Conservation (phyloP, 1,139 yeast genomes). For the Pichia sp. region DNA sequence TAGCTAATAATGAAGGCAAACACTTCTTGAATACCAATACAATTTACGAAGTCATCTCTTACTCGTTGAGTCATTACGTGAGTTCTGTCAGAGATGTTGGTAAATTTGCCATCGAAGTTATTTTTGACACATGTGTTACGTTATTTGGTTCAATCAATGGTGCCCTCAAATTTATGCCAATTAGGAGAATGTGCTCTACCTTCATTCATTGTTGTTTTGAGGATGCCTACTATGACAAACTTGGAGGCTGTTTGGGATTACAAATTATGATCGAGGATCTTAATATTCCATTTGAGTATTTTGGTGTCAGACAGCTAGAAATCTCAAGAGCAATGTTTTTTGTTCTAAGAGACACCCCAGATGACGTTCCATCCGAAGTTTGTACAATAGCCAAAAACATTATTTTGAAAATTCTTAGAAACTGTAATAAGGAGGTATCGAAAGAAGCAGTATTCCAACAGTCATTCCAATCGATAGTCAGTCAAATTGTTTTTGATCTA, state of each 20-base stretch:
- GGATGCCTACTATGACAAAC: constrained; percentile 76
- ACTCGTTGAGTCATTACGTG: constrained; percentile 77
- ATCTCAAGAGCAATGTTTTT: constrained; percentile 82
- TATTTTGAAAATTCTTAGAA: constrained; percentile 58
- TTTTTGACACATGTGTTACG: constrained; percentile 58
- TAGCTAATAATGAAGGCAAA: constrained; percentile 75
- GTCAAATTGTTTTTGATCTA: constrained; percentile 85
- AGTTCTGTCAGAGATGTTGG: constrained; percentile 70
- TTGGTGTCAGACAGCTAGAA: constrained; percentile 75
- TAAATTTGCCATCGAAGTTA: constrained; percentile 55
- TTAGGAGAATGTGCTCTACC: constrained; percentile 72
- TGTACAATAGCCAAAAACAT: constrained; percentile 66
- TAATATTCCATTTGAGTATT: constrained; percentile 66
- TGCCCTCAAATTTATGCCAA: constrained; percentile 67
- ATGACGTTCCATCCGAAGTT: constrained; percentile 80
- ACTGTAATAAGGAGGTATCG: constrained; percentile 58
- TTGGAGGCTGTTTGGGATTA: constrained; percentile 87
- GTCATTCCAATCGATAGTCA: constrained; percentile 79
- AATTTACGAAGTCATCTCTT: constrained; percentile 68
- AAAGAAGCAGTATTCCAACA: constrained; percentile 62
- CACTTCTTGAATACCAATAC: constrained; percentile 67
- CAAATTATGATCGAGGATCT: constrained; percentile 67
- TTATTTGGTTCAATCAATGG: constrained; percentile 66
- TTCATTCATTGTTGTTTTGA: constrained; percentile 90
- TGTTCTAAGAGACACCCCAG: constrained; percentile 85